These are phyloP conservation scores for Astragalus membranaceus DNA, from an alignment of 306 rosid genomes.

Conservation along the genomic window DNA sequence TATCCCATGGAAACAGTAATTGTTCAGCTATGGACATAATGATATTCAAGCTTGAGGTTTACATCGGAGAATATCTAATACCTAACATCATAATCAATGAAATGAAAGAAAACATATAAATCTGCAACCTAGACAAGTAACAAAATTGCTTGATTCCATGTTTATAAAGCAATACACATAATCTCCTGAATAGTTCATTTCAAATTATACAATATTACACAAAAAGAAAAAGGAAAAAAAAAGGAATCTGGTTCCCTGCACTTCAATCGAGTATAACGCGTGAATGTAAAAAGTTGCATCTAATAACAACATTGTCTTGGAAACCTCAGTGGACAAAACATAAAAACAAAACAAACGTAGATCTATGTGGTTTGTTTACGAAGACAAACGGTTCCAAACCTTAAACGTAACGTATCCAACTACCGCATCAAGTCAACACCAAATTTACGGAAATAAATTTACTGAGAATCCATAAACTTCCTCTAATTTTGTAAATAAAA, in stretches of 20 bases:
- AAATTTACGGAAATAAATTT: background rate
- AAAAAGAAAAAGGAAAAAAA: background rate
- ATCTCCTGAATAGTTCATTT: background rate
- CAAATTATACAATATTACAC: background rate
- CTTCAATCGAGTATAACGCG: background rate
- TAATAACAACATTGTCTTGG: background rate
- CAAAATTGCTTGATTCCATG: background rate
- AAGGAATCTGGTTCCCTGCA: background rate
- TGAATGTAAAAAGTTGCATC: background rate
- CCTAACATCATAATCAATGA: background rate
- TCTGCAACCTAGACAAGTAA: background rate
- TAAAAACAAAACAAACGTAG: background rate
- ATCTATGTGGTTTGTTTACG: conserved; percentile 10
- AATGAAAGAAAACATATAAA: background rate
- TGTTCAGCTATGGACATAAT: background rate
- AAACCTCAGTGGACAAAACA: background rate
- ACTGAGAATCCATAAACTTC: background rate
- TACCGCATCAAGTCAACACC: background rate
- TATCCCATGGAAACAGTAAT: background rate
- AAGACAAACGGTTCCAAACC: background rate
- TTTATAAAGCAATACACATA: background rate
- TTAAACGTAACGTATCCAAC: conserved; percentile 30
- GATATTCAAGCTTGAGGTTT: background rate
- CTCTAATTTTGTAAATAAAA: background rate
- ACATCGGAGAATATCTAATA: background rate